Conservation (phyloP, 1,284 basidiomycete genomes). For the Wallemia mellicola region DNA sequence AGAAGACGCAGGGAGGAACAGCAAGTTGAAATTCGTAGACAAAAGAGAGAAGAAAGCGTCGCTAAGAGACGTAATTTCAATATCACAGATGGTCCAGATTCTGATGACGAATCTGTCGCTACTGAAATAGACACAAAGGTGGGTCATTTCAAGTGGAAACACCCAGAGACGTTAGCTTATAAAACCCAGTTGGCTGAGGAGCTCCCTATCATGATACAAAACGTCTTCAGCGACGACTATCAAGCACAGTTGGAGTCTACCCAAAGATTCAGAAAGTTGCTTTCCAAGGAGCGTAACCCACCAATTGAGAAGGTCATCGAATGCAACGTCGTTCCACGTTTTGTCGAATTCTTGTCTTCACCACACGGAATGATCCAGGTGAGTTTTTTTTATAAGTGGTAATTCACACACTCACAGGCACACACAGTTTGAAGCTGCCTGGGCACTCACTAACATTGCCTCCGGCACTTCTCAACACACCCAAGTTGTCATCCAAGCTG, state of each 20-base stretch:
- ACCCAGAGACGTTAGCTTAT: not conserved
- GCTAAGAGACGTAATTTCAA: conserved; percentile 82
- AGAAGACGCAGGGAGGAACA: conserved; percentile 82
- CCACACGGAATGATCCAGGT: conserved; percentile 89
- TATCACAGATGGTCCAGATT: conserved; percentile 36
- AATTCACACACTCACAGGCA: conserved; percentile 1
- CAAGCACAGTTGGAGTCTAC: conserved; percentile 85
- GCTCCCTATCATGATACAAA: conserved; percentile 45
- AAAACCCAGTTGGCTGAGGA: conserved; percentile 42
- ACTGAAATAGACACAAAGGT: conserved; percentile 11
- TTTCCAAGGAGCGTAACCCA: conserved; percentile 98
- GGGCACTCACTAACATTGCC: conserved; percentile 98
- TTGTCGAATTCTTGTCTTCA: conserved; percentile 73
- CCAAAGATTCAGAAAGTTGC: conserved; percentile 77
- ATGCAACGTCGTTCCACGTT: conserved; percentile 85
- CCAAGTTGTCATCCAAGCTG: conserved; percentile 80
- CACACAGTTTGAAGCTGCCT: conserved; percentile 81
- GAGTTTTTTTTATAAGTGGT: conserved; percentile 9
- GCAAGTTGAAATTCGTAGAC: conserved; percentile 83
- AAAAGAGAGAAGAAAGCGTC: conserved; percentile 88
- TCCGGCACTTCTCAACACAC: conserved; percentile 97
- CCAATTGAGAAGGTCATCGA: conserved; percentile 98
- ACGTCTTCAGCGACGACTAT: conserved; percentile 69
- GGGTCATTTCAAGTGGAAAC: not conserved
- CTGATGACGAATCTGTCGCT: conserved; percentile 50